Conservation (phyloP, 208 protist genomes). For the Borovskyia barvae region DNA sequence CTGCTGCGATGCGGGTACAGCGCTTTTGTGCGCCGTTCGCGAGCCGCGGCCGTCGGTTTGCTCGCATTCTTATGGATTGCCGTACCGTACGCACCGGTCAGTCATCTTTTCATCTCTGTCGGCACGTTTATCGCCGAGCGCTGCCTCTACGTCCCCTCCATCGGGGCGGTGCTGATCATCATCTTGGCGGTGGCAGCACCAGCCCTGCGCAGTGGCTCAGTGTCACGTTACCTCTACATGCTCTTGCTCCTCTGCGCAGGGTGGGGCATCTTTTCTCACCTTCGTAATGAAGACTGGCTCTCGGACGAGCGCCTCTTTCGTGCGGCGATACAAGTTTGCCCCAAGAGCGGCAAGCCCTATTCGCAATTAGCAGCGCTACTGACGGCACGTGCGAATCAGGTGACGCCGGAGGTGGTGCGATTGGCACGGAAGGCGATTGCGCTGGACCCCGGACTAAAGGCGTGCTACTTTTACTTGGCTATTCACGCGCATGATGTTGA, state of each 20-base stretch:
- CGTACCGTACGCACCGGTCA: conserved; percentile 76
- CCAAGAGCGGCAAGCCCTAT: conserved; percentile 51
- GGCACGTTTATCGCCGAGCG: conserved; percentile 88
- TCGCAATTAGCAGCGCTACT: conserved; percentile 25
- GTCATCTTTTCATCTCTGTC: conserved; percentile 77
- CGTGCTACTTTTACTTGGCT: conserved; percentile 50
- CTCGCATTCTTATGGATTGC: conserved; percentile 53
- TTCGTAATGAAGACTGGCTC: conserved; percentile 48
- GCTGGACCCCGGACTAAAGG: conserved; percentile 34
- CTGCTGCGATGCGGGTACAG: conserved; percentile 11
- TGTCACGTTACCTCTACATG: conserved; percentile 9
- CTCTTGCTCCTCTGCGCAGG: conserved; percentile 30
- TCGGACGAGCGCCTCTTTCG: conserved; percentile 45
- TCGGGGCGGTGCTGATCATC: conserved; percentile 25
- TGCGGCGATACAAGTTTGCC: conserved; percentile 37
- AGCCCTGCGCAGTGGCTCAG: conserved; percentile 5
- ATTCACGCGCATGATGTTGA: conserved; percentile 26
- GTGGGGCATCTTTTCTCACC: conserved; percentile 33
- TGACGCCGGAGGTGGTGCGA: conserved; percentile 24
- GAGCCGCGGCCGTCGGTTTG: conserved; percentile 17
- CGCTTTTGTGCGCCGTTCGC: conserved; percentile 10
- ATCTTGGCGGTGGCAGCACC: conserved; percentile 17
- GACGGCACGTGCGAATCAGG: conserved; percentile 2
- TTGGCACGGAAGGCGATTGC: conserved; percentile 25
- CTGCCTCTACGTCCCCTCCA: conserved; percentile 79